phyloP scores from a whole-genome alignment of 352 stramenopile species.

The Aphanomyces stellatus region DNA sequence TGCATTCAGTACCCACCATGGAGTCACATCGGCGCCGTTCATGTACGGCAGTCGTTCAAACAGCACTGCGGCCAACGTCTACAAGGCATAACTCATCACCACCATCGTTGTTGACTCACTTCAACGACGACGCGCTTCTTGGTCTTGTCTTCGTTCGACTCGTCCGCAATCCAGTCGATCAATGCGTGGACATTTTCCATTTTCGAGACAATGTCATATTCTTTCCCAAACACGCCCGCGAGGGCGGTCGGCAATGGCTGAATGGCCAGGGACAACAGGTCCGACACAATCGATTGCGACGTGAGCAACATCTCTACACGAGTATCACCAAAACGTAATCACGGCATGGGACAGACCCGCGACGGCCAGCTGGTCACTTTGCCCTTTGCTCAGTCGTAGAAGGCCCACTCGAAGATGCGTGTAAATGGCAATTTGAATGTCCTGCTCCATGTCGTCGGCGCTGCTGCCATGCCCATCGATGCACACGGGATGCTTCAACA shows the following conservation, averaged over 20 bases:
- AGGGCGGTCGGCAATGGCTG: background rate
- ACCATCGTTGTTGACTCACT: background rate
- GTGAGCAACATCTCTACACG: constrained; percentile 4
- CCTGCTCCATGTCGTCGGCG: constrained; percentile 2
- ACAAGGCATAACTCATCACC: background rate
- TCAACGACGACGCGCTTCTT: constrained; percentile 5
- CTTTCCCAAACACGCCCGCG: constrained; percentile 9
- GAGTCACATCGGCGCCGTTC: background rate
- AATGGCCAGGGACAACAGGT: background rate
- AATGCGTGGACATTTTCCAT: constrained; percentile 11
- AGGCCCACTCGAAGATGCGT: constrained; percentile 5
- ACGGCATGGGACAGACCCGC: background rate
- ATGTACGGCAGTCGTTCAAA: constrained; percentile 18
- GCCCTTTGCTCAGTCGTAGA: background rate
- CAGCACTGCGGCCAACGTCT: background rate
- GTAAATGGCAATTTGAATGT: constrained; percentile 9
- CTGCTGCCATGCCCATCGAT: background rate
- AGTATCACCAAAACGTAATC: background rate
- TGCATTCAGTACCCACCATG: constrained; percentile 18
- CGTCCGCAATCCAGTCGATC: constrained; percentile 10
- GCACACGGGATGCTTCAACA: background rate
- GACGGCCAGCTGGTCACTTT: background rate
- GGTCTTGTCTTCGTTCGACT: background rate
- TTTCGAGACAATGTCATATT: constrained; percentile 15
- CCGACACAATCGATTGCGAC: background rate